Evolutionary conservation across 2,329 filamentous ascomycete species (phyloP).

Genomic region (Aureobasidium sp.): DNA sequence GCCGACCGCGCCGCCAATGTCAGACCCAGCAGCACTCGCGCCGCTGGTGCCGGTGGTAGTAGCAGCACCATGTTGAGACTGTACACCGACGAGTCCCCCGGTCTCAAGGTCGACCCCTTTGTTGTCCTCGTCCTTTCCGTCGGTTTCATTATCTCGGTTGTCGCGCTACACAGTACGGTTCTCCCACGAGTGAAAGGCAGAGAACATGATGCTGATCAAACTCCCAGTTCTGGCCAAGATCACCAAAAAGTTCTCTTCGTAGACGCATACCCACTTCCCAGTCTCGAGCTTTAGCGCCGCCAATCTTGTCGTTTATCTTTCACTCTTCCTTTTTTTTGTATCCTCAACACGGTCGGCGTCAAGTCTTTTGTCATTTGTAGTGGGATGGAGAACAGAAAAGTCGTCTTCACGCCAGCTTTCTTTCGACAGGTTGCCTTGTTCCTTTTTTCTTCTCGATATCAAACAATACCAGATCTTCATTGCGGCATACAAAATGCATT

Average conservation of each 20-base stretch:
- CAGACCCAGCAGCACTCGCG: conserved; percentile 82
- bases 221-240: conserved; percentile 83
- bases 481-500: not conserved
- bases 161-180: conserved; percentile 86
- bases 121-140: conserved; percentile 93
- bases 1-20: conserved; percentile 96
- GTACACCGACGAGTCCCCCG: conserved; percentile 97
- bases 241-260: conserved; percentile 73
- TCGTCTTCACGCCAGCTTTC: conserved; percentile 7
- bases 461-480: conserved; percentile 4
- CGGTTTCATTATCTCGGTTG: conserved; percentile 98
- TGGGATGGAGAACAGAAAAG: conserved; percentile 9
- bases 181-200: conserved; percentile 22
- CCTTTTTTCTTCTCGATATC: conserved; percentile 8
- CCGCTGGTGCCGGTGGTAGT: conserved; percentile 89
- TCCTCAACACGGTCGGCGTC: conserved; percentile 11
- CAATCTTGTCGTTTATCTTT: not conserved
- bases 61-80: conserved; percentile 97
- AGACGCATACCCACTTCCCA: conserved; percentile 14
- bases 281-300: conserved; percentile 7
- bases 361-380: conserved; percentile 4
- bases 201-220: not conserved
- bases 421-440: not conserved
- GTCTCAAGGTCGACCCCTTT: conserved; percentile 94
- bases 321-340: conserved; percentile 6